phyloP scores from a whole-genome alignment of 1,284 basidiomycete species.

The Irpex sp. region DNA sequence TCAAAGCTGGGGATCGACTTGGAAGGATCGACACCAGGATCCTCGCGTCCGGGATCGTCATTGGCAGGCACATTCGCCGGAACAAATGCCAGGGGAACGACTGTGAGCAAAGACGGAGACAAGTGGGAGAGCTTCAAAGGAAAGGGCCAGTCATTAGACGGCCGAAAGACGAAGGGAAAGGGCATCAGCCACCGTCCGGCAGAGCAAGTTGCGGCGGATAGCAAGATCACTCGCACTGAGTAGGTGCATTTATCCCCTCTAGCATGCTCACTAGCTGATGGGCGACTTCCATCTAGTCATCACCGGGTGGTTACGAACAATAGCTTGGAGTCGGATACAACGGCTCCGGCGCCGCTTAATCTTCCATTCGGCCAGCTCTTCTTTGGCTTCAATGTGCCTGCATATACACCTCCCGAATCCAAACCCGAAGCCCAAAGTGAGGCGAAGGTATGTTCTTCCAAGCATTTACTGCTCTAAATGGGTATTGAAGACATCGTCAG shows the following conservation, averaged over 20 bases:
- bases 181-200: slow-evolving; percentile 81
- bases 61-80: slow-evolving; percentile 64
- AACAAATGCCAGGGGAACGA: slow-evolving; percentile 37
- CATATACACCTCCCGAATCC: slow-evolving; percentile 50
- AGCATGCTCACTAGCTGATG: too few species aligned
- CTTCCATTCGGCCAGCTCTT: slow-evolving; percentile 93
- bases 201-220: slow-evolving; percentile 75
- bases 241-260: slow-evolving; percentile 51
- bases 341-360: slow-evolving; percentile 87
- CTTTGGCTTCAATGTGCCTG: slow-evolving; percentile 83
- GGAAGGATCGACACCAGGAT: slow-evolving; percentile 75
- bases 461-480: too few species aligned
- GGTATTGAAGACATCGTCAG: neutral
- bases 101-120: slow-evolving; percentile 71
- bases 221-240: slow-evolving; percentile 89
- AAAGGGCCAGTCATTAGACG: slow-evolving; percentile 83
- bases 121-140: slow-evolving; percentile 94
- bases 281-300: too few species aligned
- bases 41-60: slow-evolving; percentile 77
- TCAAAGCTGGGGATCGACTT: slow-evolving; percentile 95
- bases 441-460: slow-evolving; percentile 19
- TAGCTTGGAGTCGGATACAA: slow-evolving; percentile 69
- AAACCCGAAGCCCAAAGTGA: slow-evolving; percentile 9
- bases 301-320: slow-evolving; percentile 85
- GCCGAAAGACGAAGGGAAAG: slow-evolving; percentile 89